Conservation (phyloP, 768 basidiomycete species). For the Suillus luteus region DNA sequence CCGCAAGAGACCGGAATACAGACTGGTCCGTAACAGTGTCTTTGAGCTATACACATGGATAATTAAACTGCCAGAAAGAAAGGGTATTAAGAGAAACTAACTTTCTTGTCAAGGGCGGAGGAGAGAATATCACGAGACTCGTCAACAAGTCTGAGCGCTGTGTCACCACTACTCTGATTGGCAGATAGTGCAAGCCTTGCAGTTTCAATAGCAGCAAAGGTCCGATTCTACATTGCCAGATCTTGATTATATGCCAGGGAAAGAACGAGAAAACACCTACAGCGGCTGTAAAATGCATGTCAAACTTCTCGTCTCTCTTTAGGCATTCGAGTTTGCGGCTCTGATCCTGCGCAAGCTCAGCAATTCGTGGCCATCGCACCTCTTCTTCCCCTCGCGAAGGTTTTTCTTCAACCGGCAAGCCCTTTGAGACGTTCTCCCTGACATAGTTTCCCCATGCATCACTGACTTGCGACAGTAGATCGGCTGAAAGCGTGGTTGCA, state of each 20-base stretch:
- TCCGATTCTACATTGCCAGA: slow-evolving; percentile 43
- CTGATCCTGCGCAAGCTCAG: slow-evolving; percentile 49
- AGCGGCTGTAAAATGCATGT: slow-evolving; percentile 81
- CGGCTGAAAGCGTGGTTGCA: slow-evolving; percentile 53
- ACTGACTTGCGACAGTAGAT: slow-evolving; percentile 57
- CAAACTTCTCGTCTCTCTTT: slow-evolving; percentile 87
- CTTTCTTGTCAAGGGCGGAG: slow-evolving; percentile 72
- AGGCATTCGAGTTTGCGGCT: slow-evolving; percentile 72
- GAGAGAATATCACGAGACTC: slow-evolving; percentile 79
- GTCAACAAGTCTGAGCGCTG: slow-evolving; percentile 63
- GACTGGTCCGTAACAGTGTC: slow-evolving; percentile 83
- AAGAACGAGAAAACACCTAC: slow-evolving; percentile 45
- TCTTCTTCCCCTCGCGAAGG: slow-evolving; percentile 53
- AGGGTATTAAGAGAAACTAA: slow-evolving; percentile 31
- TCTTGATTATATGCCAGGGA: slow-evolving; percentile 17
- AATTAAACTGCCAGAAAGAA: slow-evolving; percentile 13
- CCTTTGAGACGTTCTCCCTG: slow-evolving; percentile 61
- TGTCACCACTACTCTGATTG: slow-evolving; percentile 43
- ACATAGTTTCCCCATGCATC: slow-evolving; percentile 71
- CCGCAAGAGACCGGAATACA: slow-evolving; percentile 78
- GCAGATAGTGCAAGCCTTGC: slow-evolving; percentile 48
- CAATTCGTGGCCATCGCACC: slow-evolving; percentile 55
- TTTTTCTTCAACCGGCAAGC: slow-evolving; percentile 52
- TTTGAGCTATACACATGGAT: slow-evolving; percentile 53
- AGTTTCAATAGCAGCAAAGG: slow-evolving; percentile 51